Conservation (phyloP, 495 filamentous ascomycete species). For the Cercophora sp. region DNA sequence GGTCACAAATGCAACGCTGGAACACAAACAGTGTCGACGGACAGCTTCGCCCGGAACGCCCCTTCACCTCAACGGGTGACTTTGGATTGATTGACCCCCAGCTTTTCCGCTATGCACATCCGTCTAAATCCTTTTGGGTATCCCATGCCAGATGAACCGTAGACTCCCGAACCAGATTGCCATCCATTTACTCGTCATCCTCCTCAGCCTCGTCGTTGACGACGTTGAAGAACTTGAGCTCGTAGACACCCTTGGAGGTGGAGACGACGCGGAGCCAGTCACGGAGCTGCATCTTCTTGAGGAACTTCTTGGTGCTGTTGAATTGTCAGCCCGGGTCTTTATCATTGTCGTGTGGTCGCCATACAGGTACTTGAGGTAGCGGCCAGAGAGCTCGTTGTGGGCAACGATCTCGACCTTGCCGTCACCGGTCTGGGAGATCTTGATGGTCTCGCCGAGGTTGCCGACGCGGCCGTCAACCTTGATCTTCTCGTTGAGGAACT, state of each 20-base stretch:
- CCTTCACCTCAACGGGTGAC: slow-evolving; percentile 16
- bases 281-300: slow-evolving; percentile 99
- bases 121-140: slow-evolving; percentile 18
- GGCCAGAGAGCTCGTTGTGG: slow-evolving; percentile 95
- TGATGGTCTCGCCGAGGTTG: slow-evolving; percentile 91
- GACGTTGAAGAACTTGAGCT: slow-evolving; percentile 99
- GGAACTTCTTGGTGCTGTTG: slow-evolving; percentile 97
- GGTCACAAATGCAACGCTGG: too few species aligned
- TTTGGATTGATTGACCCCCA: slow-evolving; percentile 22
- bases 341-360: slow-evolving; percentile 30
- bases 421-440: slow-evolving; percentile 84
- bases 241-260: slow-evolving; percentile 94
- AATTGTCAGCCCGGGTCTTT: slow-evolving; percentile 7
- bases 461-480: slow-evolving; percentile 98
- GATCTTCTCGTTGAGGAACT: slow-evolving; percentile 99
- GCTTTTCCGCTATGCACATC: slow-evolving; percentile 20
- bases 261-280: slow-evolving; percentile 99
- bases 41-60: slow-evolving; percentile 20
- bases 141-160: slow-evolving; percentile 17
- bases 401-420: slow-evolving; percentile 97
- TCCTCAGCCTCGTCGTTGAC: slow-evolving; percentile 95
- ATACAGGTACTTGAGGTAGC: slow-evolving; percentile 99
- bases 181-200: slow-evolving; percentile 79
- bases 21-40: too few species aligned
- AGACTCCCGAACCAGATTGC: slow-evolving; percentile 15